Base-by-base conservation (phyloP, 768 basidiomycete genomes). In the Terana coerulea region DNA sequence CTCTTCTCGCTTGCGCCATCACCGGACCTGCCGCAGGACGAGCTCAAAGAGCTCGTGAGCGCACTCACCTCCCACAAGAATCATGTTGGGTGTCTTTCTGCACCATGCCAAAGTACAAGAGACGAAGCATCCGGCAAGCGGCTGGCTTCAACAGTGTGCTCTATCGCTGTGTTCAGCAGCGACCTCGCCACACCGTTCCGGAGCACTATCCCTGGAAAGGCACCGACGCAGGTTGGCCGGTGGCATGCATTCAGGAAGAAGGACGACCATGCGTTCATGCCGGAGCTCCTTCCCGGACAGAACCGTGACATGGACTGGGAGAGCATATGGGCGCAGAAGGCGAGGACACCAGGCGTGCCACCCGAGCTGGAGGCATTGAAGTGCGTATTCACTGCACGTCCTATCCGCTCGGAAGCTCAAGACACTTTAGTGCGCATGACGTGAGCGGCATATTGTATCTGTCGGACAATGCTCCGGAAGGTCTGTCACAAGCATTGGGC, bases 211-310 rank as follows among this genome's bases (percentile, higher is more conserved):
- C 75, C 77, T 1, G 87, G 88, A 10, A 70, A 70, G 41, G 65
- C 69, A n/a, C 69, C 77, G 14, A 65, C 76, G 2, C 83, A 86
- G 59, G 86, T 90, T 11, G 88, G 88, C 25, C 72, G 86, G 40
- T 84, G 84, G 84, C 84, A 86, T 61, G 75, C 84, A 15, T 77
- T 79, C 55, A 66, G 77, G 53, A 71, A 75, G 58, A 71, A 69
- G 57, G 57, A 65, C 30, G 59, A 65, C 9, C 45, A 39, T 19
- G 24, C 14, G 49, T 47, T 7, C 21, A 45, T 15, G 45, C 45
- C 19, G 48, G 54, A 3, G 41, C 46, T 7, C 40, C 30, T n/a
- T n/a, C n/a, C n/a, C n/a, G n/a, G n/a, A n/a, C n/a, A n/a, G n/a
- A n/a, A n/a, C n/a, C n/a, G 29, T 9, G 63, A 59, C 1, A 42